Base-by-base conservation (phyloP, 73 alveolate species). In the Paramecium tetraurelia region DNA sequence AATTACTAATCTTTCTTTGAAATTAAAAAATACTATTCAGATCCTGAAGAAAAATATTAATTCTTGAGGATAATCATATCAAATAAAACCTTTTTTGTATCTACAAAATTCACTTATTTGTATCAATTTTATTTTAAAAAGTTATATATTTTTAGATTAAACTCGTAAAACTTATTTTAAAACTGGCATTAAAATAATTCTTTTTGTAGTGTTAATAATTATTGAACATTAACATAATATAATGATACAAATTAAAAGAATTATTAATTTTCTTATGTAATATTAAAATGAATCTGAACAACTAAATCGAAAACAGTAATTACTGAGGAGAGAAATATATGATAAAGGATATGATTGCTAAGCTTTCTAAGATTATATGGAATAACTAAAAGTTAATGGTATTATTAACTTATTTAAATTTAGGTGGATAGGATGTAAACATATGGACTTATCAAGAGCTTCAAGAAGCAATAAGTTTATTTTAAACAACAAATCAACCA, bases 261-360 rank as follows among this genome's bases (percentile, higher is more conserved):
- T 53, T 53, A 53, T 53, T 53, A 18, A 14, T 41, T 75, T 75
- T 75, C 12, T 36, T 11, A 35, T 75, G 68, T 41, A 75, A 38
- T 38, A 75, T 75, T 75, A 75, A 75, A 75, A 75, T 75, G 59
- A 75, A 75, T 75, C 36, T 11, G 58, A 14, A 36, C 58, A 75
- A 75, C 36, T 9, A 29, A 22, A 75, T 10, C 0, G 35, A 75
- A 75, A 75, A 8, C 12, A 75, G 36, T 35, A 75, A 38, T 75
- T 75, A 75, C n/a, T 80, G 29, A 80, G 31, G 18, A 80, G 48
- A 22, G 90, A 80, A 48, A 80, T 80, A 33, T 80, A 44, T 48
- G 90, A 80, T 43, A 80, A 80, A 80, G 75, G 90, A 7, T 80
- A 44, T 12, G 77, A 80, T 44, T 80, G 90, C 29, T 22, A 80